phyloP scores from a whole-genome alignment of 257 asterid genomes.

The Thymus mandschuricus region DNA sequence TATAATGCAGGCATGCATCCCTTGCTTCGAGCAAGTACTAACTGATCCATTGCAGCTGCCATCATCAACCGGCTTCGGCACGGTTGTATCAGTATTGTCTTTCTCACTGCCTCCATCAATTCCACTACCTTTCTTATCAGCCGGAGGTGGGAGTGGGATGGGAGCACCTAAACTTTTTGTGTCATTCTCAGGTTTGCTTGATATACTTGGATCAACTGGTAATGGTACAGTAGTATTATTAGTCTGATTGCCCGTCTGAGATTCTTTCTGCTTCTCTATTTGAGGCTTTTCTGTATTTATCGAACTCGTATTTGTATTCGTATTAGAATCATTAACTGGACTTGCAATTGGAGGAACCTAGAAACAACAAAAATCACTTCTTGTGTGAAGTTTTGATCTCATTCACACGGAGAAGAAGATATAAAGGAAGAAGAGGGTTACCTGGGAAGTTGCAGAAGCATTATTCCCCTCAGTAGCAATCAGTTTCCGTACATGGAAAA shows the following conservation, averaged over 20 bases:
- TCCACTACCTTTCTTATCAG: slow-evolving; percentile 22
- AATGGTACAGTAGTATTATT: slow-evolving; percentile 29
- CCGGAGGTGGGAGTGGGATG: slow-evolving; percentile 30
- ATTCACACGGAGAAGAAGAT: not conserved
- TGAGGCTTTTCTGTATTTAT: slow-evolving; percentile 34
- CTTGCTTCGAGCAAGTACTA: slow-evolving; percentile 38
- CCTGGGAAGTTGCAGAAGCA: slow-evolving; percentile 39
- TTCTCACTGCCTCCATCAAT: slow-evolving; percentile 30
- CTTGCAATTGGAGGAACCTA: slow-evolving; percentile 50
- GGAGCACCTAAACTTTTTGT: slow-evolving; percentile 26
- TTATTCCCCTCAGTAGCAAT: slow-evolving; percentile 25
- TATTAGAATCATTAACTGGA: slow-evolving; percentile 38
- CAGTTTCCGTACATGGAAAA: slow-evolving; percentile 36
- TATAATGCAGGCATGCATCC: slow-evolving; percentile 48
- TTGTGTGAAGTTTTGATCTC: not conserved
- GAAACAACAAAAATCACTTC: slow-evolving; percentile 28
- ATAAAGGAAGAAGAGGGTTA: slow-evolving; percentile 2
- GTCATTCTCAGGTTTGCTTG: slow-evolving; percentile 26
- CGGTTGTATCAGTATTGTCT: slow-evolving; percentile 5
- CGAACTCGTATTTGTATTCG: slow-evolving; percentile 33
- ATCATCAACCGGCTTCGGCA: slow-evolving; percentile 23
- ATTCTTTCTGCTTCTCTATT: slow-evolving; percentile 35
- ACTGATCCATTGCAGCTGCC: slow-evolving; percentile 41
- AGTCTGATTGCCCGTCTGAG: slow-evolving; percentile 34
- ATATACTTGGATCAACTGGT: slow-evolving; percentile 38